Base-by-base conservation (phyloP, 2,329 filamentous ascomycete species). In the Ophidiomyces ophidiicola region DNA sequence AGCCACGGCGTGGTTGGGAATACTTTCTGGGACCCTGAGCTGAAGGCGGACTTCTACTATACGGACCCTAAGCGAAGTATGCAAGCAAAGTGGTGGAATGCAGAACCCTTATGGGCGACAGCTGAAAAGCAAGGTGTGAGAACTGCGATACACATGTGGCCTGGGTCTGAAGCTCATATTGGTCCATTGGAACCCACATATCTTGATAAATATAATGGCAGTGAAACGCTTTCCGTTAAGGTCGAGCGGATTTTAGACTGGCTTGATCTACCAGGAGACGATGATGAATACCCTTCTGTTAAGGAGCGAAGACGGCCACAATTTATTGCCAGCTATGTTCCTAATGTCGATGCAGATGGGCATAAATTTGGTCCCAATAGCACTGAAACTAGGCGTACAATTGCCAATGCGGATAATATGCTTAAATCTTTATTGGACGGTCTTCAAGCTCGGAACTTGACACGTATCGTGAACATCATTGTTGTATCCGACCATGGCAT, bases 401-500 rank as follows among this genome's bases (percentile, higher is more conserved):
- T 98, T 44, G 64, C 66, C 1, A 64, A 73, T n/a, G 87, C 83
- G 1, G 90, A 98, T 57, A 63, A 60, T 1, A 92, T 96, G 84
- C 67, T 98, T 18, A 80, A 77, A 19, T 59, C 72, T 15, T 64
- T 98, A 1, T 80, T 96, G 53, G 59, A 67, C 1, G 87, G 87
- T 0, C 68, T 98, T 0, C 74, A 87, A 45, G 63, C 72, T 32
- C 78, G 90, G 34, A 94, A 96, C 55, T 64, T 98, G 36, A 94
- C 86, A 0, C 57, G 80, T 14, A 82, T 98, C 44, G 84, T 96
- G 54, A 98, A 98, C 49, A 72, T 98, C 5, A 78, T 98, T 23
- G 72, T 98, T n/a, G 88, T 98, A 2, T 94, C 86, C 0, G 90
- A 98, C 56, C 90, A 98, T 56, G 90, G 90, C 36, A 98, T 98